Evolutionary conservation across 768 basidiomycete genomes (phyloP), one percentile per base, ranked within the genome.

Genomic region (Lentinula edodes): DNA sequence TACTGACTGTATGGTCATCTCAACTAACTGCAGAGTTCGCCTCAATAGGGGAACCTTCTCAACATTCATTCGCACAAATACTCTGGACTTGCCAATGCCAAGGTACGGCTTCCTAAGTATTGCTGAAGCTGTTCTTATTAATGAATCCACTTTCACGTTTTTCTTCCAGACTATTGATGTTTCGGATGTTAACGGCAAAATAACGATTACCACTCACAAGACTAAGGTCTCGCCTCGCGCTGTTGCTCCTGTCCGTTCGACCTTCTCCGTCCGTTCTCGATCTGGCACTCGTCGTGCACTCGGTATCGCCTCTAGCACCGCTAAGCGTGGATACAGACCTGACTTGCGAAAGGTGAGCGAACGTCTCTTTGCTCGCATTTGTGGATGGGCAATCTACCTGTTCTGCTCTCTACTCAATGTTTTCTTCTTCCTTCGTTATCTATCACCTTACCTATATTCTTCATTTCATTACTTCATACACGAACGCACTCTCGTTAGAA

Each of bases 21-120:
- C 65, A 58, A 39, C 62, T 52, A 20, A 64, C 57, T 48, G 1
- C 48, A 52, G 8, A 18, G 42, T 7, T 34, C 9, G 23, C 16
- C 9, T 13, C 32, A 61, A 61, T 62, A 93, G 92, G 93, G 91
- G 67, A 93, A 93, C 79, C 85, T 94, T 73, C 80, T 82, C 62
- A 94, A 91, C 79, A 68, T 93, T 66, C 90, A 95, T 80, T 95
- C 93, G n/a, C 82, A 83, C 83, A 96, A 95, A 73, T 94, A 83
- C 81, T 96, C 93, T 62, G 93, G 93, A 62, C 79, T 95, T 62
- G 86, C 89, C 70, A 95, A 95, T 82, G 65, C 79, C 69, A 94
- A 90, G 86, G 90, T 89, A 61, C 63, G 74, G 63, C 52, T 23
- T 15, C 16, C 18, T 15, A 10, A 42, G 38, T 41, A 23, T 28